These are phyloP conservation scores for Secale cereale DNA, from an alignment of 176 grass and related monocot genomes.

Conservation along the genomic window DNA sequence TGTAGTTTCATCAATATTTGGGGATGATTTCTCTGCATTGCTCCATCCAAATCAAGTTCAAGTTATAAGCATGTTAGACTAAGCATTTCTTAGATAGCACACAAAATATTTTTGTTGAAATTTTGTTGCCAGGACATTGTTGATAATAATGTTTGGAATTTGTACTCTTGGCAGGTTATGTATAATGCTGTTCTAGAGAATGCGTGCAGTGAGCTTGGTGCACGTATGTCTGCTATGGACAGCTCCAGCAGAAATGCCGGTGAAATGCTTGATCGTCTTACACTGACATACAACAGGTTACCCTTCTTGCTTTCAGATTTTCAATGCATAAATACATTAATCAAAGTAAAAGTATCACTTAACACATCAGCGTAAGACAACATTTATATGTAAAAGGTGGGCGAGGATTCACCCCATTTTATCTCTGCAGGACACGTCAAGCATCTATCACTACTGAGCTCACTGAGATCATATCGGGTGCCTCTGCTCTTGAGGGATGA, in stretches of 20 bases:
- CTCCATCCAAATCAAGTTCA: neutral
- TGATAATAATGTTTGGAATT: constrained; percentile 23
- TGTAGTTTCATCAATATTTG: neutral
- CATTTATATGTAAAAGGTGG: neutral
- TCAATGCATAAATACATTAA: neutral
- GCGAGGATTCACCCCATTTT: neutral
- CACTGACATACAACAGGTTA: constrained; percentile 85
- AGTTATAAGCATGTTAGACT: neutral
- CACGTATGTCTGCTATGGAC: constrained; percentile 97
- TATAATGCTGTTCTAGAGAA: constrained; percentile 93
- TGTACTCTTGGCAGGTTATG: constrained; percentile 48
- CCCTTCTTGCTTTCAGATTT: neutral
- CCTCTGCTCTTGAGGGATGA: constrained; percentile 81
- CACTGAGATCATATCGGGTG: constrained; percentile 94
- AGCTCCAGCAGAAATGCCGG: constrained; percentile 96
- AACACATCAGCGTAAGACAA: neutral
- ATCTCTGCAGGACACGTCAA: constrained; percentile 87
- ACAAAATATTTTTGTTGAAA: neutral
- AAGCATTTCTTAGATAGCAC: neutral
- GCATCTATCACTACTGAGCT: constrained; percentile 93
- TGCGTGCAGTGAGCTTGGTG: constrained; percentile 87
- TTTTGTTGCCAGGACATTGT: neutral
- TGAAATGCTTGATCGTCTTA: constrained; percentile 95
- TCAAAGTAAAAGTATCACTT: neutral
- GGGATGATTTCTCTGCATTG: neutral